Evolutionary conservation across 1,139 yeast species (phyloP).

Genomic region (Groenewaldozyma sp.): DNA sequence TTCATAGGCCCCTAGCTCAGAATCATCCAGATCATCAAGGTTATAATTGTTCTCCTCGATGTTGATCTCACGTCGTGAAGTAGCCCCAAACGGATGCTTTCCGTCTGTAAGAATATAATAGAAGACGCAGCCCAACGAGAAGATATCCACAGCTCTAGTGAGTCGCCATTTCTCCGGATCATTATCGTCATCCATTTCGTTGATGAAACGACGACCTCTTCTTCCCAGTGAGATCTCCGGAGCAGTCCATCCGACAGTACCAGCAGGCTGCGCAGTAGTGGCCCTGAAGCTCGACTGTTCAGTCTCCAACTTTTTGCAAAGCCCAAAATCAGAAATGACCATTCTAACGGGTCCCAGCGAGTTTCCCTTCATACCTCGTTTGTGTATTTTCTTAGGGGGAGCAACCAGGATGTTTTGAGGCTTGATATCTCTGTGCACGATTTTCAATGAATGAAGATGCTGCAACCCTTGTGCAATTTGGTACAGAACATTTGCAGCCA

Average conservation of each 20-base stretch:
- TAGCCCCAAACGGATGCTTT: constrained; percentile 88
- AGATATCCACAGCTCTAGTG: constrained; percentile 87
- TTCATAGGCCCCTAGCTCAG: constrained; percentile 45
- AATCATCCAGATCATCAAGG: constrained; percentile 37
- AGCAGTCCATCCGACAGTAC: constrained; percentile 98
- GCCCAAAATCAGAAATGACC: constrained; percentile 89
- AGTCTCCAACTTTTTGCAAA: constrained; percentile 81
- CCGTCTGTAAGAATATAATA: constrained; percentile 80
- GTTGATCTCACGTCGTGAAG: constrained; percentile 79
- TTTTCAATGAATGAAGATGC: constrained; percentile 80
- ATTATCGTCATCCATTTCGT: constrained; percentile 16
- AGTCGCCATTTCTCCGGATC: constrained; percentile 43
- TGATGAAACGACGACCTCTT: constrained; percentile 4
- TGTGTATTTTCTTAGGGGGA: constrained; percentile 41
- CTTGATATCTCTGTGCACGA: constrained; percentile 90
- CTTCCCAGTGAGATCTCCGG: constrained; percentile 52
- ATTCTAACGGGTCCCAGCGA: constrained; percentile 44
- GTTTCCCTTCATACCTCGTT: constrained; percentile 16
- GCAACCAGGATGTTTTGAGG: constrained; percentile 94
- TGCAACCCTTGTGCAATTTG: constrained; percentile 83
- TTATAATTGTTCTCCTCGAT: constrained; percentile 66
- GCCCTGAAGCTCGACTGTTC: constrained; percentile 93
- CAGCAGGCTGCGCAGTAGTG: constrained; percentile 88
- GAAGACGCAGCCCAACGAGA: constrained; percentile 90
- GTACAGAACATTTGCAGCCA: constrained; percentile 48